Evolutionary conservation across 2,329 filamentous ascomycete genomes (phyloP).

Genomic region (Geoglossum cookeanum): DNA sequence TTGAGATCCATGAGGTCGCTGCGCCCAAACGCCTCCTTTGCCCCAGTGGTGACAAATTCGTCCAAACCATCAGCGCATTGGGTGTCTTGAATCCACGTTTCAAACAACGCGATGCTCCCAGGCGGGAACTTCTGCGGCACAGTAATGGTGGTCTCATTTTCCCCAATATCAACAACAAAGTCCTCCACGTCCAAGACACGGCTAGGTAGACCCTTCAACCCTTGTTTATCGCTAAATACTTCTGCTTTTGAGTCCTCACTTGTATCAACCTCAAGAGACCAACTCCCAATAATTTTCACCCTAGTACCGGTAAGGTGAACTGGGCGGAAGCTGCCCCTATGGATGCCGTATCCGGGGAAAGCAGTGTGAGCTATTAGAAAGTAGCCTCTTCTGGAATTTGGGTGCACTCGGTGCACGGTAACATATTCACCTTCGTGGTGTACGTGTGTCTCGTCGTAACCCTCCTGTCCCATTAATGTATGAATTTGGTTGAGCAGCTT

Average conservation of each 20-base stretch:
- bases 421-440: constrained; percentile 94
- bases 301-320: constrained; percentile 70
- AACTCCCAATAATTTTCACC: constrained; percentile 71
- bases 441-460: constrained; percentile 87
- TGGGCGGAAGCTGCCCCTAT: constrained; percentile 60
- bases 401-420: constrained; percentile 88
- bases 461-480: constrained; percentile 84
- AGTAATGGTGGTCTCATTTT: constrained; percentile 57
- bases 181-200: constrained; percentile 56
- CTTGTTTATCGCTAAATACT: constrained; percentile 47
- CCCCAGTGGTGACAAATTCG: constrained; percentile 67
- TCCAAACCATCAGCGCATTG: constrained; percentile 73
- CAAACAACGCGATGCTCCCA: constrained; percentile 84
- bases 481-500: constrained; percentile 90
- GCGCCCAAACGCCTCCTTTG: constrained; percentile 55
- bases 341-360: constrained; percentile 75
- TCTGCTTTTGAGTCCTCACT: constrained; percentile 46
- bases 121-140: constrained; percentile 74
- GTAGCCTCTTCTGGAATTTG: constrained; percentile 77
- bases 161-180: constrained; percentile 51
- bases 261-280: constrained; percentile 80
- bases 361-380: constrained; percentile 94
- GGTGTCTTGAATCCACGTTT: constrained; percentile 83
- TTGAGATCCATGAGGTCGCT: constrained; percentile 72
- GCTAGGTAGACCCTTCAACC: constrained; percentile 68